A percentile compares a stretch with the other conserved stretches of the same genome.
These are phyloP conservation scores for Boletus reticulatus DNA, from an alignment of 768 basidiomycete species.

Conservation along the genomic window DNA sequence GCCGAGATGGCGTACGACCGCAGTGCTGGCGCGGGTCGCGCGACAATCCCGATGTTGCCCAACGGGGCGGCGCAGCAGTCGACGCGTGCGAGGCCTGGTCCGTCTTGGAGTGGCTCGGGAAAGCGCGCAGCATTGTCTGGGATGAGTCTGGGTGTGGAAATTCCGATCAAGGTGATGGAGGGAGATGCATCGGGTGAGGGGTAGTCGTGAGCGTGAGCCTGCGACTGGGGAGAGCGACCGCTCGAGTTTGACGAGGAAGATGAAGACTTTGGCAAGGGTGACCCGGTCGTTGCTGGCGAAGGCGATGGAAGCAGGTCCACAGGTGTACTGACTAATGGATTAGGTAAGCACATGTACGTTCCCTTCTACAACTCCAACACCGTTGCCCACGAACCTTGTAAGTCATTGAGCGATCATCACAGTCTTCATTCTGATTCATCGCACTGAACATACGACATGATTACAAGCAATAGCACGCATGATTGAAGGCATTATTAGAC, in stretches of 20 bases:
- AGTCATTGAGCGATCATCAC: too few relatives aligned
- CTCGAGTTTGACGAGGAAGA: slow-evolving; percentile 69
- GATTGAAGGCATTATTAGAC: too few relatives aligned
- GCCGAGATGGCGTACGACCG: slow-evolving; percentile 54
- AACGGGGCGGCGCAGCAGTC: slow-evolving; percentile 50
- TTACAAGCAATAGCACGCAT: too few relatives aligned
- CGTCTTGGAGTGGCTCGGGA: slow-evolving; percentile 14
- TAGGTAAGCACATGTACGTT: too few relatives aligned
- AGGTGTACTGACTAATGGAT: too few relatives aligned
- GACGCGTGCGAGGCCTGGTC: neutral
- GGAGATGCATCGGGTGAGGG: slow-evolving; percentile 39
- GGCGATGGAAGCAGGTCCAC: neutral
- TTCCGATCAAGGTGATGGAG: slow-evolving; percentile 62
- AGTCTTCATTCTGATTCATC: too few relatives aligned
- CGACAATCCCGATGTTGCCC: slow-evolving; percentile 70
- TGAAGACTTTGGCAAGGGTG: slow-evolving; percentile 48
- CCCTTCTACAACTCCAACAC: too few relatives aligned
- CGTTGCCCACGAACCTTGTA: too few relatives aligned
- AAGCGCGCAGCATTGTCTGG: slow-evolving; percentile 15
- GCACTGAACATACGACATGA: too few relatives aligned
- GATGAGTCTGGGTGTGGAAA: slow-evolving; percentile 24
- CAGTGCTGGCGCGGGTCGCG: slow-evolving; percentile 35
- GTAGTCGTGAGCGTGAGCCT: slow-evolving; percentile 2
- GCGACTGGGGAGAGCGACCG: slow-evolving; percentile 10
- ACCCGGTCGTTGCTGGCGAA: neutral